phyloP scores from a whole-genome alignment of 768 basidiomycete species.

The Suillus occidentalis region DNA sequence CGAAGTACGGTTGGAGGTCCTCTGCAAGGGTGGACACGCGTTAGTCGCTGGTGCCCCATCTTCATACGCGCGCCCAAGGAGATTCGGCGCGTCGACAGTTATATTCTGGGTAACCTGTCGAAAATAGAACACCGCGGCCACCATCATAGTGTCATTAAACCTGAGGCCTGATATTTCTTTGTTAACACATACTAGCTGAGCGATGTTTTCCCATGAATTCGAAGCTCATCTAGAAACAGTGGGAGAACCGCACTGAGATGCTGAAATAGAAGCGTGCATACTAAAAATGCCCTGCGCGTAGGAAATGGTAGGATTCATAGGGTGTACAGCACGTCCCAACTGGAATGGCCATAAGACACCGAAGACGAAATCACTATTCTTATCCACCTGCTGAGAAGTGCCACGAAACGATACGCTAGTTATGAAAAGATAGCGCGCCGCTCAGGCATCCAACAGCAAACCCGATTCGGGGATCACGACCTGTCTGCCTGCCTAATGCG shows the following conservation, averaged over 20 bases:
- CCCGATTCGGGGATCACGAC: background rate
- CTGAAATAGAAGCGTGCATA: constrained; percentile 5
- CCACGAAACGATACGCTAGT: background rate
- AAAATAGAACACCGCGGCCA: background rate
- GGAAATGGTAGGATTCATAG: background rate
- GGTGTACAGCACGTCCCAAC: background rate
- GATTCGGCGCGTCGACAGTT: constrained; percentile 18
- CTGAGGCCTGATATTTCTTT: constrained; percentile 15
- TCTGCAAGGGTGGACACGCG: constrained; percentile 10
- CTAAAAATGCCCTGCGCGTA: background rate
- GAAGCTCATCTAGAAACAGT: constrained; percentile 13
- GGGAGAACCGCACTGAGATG: constrained; percentile 16
- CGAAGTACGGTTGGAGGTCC: constrained; percentile 16
- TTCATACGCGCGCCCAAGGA: constrained; percentile 16
- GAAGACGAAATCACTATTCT: background rate
- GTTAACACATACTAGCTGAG: constrained; percentile 7
- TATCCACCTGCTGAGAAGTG: background rate
- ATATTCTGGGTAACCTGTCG: constrained; percentile 10
- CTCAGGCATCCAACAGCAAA: background rate
- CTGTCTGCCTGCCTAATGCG: background rate
- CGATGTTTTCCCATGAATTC: constrained; percentile 17
- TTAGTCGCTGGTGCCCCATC: constrained; percentile 9
- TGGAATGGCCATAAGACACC: background rate
- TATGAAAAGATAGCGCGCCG: background rate
- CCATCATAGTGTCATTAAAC: background rate